phyloP scores from a whole-genome alignment of 1,284 basidiomycete species.

The Peniophora sp. region DNA sequence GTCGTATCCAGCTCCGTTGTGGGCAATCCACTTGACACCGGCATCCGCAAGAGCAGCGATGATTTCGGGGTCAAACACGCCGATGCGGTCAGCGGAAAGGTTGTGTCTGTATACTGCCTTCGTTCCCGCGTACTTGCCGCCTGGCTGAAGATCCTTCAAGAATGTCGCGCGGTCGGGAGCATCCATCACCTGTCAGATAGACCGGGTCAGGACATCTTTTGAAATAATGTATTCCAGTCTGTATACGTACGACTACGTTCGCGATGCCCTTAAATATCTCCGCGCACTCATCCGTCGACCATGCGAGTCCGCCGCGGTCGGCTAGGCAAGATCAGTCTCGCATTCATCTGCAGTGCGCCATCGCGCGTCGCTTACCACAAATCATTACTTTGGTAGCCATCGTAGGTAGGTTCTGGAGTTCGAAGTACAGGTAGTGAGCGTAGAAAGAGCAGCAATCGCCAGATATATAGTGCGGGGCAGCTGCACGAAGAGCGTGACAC shows the following conservation, averaged over 20 bases:
- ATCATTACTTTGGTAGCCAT: no score
- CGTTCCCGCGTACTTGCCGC: slow-evolving; percentile 68
- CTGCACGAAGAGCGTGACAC: no score
- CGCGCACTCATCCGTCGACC: slow-evolving; percentile 72
- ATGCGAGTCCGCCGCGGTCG: slow-evolving; percentile 51
- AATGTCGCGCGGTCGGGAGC: slow-evolving; percentile 63
- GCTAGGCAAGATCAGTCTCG: slow-evolving; percentile 16
- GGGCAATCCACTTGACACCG: slow-evolving; percentile 75
- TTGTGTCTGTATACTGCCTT: slow-evolving; percentile 80
- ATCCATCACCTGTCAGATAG: slow-evolving; percentile 36
- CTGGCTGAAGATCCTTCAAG: slow-evolving; percentile 51
- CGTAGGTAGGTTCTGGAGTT: no score
- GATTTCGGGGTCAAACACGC: slow-evolving; percentile 75
- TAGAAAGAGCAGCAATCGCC: no score
- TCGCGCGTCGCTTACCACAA: no score
- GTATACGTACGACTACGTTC: slow-evolving; percentile 62
- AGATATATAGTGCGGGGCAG: no score
- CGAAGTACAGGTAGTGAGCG: no score
- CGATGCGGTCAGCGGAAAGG: slow-evolving; percentile 55
- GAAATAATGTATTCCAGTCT: slow-evolving; percentile 22
- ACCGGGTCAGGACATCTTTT: neutral
- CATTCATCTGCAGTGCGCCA: no score
- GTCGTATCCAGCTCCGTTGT: slow-evolving; percentile 92
- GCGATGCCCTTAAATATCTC: slow-evolving; percentile 60
- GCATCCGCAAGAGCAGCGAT: slow-evolving; percentile 56